A percentile compares a stretch with the other conserved stretches of the same genome.
phyloP scores from a whole-genome alignment of 1,139 yeast genomes.

The Nakaseomyces sp. region DNA sequence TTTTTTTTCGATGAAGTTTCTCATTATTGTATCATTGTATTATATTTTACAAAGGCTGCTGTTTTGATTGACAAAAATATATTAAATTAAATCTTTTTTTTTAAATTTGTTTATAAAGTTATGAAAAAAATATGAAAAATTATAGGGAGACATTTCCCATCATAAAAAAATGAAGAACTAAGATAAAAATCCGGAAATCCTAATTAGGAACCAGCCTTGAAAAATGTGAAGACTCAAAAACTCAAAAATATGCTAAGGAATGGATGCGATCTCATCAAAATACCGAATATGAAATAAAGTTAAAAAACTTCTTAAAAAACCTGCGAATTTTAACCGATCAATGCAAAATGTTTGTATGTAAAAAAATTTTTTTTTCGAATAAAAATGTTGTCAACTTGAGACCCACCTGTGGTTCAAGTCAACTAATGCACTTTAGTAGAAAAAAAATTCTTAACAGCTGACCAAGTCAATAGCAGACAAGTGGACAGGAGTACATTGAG shows the following conservation, averaged over 20 bases:
- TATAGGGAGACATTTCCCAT: background rate
- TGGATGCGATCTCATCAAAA: slow-evolving; percentile 9
- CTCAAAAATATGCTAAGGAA: slow-evolving; percentile 10
- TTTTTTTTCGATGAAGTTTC: no score
- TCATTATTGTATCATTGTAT: no score
- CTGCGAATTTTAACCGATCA: background rate
- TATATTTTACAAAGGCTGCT: no score
- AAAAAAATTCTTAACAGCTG: slow-evolving; percentile 38
- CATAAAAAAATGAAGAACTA: background rate
- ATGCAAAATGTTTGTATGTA: background rate
- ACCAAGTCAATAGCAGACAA: slow-evolving; percentile 58
- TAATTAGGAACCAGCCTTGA: background rate
- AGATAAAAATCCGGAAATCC: background rate
- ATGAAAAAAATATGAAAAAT: background rate
- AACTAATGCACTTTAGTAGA: background rate
- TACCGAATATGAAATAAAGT: background rate
- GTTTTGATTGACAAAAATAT: no score
- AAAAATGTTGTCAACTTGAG: background rate
- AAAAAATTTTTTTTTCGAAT: background rate
- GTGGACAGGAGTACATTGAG: slow-evolving; percentile 57
- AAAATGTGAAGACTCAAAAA: background rate
- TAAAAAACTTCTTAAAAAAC: background rate
- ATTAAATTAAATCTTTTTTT: no score
- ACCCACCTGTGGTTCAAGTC: background rate
- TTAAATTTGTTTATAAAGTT: background rate